Conservation (phyloP, 345 rosid genomes). For the Salix brachista region DNA sequence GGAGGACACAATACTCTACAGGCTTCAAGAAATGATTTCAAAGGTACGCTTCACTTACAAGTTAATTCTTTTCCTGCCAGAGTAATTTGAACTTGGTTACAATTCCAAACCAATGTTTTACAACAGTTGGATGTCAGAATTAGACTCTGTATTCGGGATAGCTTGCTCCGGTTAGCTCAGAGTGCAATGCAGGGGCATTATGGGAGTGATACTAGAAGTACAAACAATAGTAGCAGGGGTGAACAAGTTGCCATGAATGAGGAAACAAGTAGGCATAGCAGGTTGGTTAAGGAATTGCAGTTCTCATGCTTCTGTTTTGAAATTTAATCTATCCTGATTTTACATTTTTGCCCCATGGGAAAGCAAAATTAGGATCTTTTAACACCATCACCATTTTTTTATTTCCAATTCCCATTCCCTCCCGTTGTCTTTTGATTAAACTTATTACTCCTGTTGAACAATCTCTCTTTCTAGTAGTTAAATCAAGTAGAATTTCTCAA, state of each 20-base stretch:
- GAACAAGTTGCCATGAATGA: slow-evolving; percentile 41
- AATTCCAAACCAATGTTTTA: slow-evolving; percentile 23
- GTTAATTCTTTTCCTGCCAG: slow-evolving; percentile 16
- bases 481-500: neutral
- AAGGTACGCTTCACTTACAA: slow-evolving; percentile 48
- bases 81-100: slow-evolving; percentile 16
- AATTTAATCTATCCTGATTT: neutral
- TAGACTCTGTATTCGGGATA: slow-evolving; percentile 80
- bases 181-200: slow-evolving; percentile 75
- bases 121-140: slow-evolving; percentile 64
- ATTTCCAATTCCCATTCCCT: neutral
- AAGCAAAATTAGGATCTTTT: neutral
- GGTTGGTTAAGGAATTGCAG: slow-evolving; percentile 40
- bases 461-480: neutral
- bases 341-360: neutral
- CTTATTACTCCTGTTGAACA: neutral
- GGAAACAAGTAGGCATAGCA: slow-evolving; percentile 31
- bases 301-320: slow-evolving; percentile 4
- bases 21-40: slow-evolving; percentile 67
- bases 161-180: slow-evolving; percentile 94
- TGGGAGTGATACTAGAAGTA: slow-evolving; percentile 48
- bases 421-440: neutral
- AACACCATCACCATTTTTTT: neutral
- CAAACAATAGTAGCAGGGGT: slow-evolving; percentile 46
- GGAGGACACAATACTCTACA: slow-evolving; percentile 53